Percentiles rank a stretch among this genome's conserved stretches.
phyloP scores from a whole-genome alignment of 352 stramenopile genomes.

The Pythium graminicola region DNA sequence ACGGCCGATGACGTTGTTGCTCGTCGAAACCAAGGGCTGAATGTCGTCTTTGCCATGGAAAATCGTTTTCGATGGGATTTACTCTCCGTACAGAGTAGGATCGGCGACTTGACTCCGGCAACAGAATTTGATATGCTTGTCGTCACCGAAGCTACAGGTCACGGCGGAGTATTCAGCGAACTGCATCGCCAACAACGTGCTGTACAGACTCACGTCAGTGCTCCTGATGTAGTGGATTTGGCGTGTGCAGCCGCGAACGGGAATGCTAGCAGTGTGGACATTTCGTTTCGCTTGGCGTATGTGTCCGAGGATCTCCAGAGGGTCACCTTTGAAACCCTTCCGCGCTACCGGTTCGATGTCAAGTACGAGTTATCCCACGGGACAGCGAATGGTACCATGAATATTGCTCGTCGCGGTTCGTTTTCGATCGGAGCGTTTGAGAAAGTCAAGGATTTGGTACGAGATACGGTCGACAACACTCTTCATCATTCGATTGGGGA shows the following conservation, averaged over 20 bases:
- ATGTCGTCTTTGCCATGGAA: constrained; percentile 22
- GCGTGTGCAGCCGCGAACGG: constrained; percentile 30
- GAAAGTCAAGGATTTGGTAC: constrained; percentile 28
- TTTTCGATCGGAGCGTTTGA: constrained; percentile 36
- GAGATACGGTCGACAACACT: constrained; percentile 12
- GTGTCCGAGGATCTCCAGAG: constrained; percentile 31
- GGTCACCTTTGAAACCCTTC: constrained; percentile 23
- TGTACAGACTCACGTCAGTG: constrained; percentile 48
- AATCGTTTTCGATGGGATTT: constrained; percentile 24
- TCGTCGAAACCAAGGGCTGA: not conserved
- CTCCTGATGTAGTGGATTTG: constrained; percentile 34
- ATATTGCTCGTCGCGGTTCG: constrained; percentile 1
- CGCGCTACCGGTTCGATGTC: constrained; percentile 42
- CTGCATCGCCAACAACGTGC: constrained; percentile 21
- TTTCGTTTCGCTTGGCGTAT: constrained; percentile 41
- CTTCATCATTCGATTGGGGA: constrained; percentile 32
- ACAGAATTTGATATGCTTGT: constrained; percentile 58
- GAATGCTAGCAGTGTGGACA: constrained; percentile 33
- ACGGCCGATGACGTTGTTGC: constrained; percentile 9
- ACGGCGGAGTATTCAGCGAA: constrained; percentile 43
- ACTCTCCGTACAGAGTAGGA: constrained; percentile 22
- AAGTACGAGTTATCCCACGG: constrained; percentile 34
- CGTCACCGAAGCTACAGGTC: constrained; percentile 46
- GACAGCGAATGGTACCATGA: not conserved
- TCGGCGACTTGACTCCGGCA: constrained; percentile 31